Percentiles rank a stretch among this genome's conserved stretches.
phyloP scores from a whole-genome alignment of 176 grass and related monocot genomes.

The Dactylis glomerata region DNA sequence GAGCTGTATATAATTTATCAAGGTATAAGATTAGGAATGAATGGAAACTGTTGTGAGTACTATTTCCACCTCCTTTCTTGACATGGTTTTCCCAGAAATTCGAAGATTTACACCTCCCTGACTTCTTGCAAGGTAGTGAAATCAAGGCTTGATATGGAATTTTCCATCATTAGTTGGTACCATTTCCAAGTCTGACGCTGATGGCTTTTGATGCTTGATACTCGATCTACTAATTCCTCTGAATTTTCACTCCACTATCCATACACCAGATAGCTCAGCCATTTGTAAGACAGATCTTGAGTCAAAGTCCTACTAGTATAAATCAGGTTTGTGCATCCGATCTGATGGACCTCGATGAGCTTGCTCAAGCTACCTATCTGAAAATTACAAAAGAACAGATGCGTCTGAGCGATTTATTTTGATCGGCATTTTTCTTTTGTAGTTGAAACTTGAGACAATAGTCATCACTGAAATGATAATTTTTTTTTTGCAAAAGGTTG shows the following conservation, averaged over 20 bases:
- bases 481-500: neutral
- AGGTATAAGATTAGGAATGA: constrained; percentile 10
- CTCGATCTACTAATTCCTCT: constrained; percentile 1
- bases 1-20: constrained; percentile 12
- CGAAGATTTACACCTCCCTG: neutral
- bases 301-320: neutral
- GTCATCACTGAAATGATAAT: neutral
- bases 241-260: neutral
- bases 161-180: constrained; percentile 18
- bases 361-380: neutral
- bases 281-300: neutral
- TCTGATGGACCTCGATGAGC: neutral
- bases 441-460: neutral
- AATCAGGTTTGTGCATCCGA: neutral
- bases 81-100: neutral
- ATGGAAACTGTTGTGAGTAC: neutral
- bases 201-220: constrained; percentile 9
- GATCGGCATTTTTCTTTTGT: neutral
- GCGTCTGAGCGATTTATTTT: neutral
- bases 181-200: constrained; percentile 22
- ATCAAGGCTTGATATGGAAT: constrained; percentile 2
- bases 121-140: neutral
- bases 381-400: neutral
- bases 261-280: neutral
- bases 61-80: neutral